These are phyloP conservation scores for Pterulicium gracile DNA, from an alignment of 1,284 basidiomycete genomes.

Conservation along the genomic window DNA sequence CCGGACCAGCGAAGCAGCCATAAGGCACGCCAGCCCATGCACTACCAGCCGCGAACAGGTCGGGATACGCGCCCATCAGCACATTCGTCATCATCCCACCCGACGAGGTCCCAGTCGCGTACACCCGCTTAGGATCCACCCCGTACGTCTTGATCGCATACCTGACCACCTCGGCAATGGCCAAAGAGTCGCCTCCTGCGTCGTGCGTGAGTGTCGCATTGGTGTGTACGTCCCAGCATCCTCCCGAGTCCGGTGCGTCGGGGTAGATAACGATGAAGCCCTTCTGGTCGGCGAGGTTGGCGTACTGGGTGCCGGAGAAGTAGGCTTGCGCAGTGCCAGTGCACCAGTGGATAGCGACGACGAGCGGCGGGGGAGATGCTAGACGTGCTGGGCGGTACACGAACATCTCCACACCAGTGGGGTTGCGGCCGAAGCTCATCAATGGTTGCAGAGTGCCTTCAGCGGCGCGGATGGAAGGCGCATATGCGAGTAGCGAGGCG, in stretches of 20 bases:
- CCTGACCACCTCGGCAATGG: slow-evolving; percentile 35
- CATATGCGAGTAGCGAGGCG: no score
- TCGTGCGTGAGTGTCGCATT: slow-evolving; percentile 41
- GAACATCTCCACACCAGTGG: slow-evolving; percentile 37
- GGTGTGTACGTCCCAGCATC: slow-evolving; percentile 46
- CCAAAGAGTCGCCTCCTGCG: slow-evolving; percentile 41
- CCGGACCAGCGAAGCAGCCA: slow-evolving; percentile 37
- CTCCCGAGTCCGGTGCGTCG: slow-evolving; percentile 30
- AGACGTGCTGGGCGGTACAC: slow-evolving; percentile 35
- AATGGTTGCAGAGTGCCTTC: no score
- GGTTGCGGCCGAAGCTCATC: slow-evolving; percentile 22
- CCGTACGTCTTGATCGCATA: slow-evolving; percentile 39
- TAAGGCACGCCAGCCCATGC: slow-evolving; percentile 43
- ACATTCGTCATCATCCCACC: slow-evolving; percentile 57
- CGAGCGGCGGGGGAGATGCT: slow-evolving; percentile 29
- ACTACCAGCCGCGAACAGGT: slow-evolving; percentile 37
- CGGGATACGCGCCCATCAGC: slow-evolving; percentile 41
- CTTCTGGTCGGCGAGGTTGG: slow-evolving; percentile 32
- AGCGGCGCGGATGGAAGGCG: no score
- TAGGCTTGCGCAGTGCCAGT: slow-evolving; percentile 38
- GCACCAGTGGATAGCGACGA: slow-evolving; percentile 44
- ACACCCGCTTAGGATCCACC: slow-evolving; percentile 34
- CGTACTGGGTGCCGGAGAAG: slow-evolving; percentile 38
- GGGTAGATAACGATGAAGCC: slow-evolving; percentile 39
- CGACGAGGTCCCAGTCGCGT: slow-evolving; percentile 39